Evolutionary conservation across 2,329 filamentous ascomycete genomes (phyloP).

Genomic region (Fusarium sp.): DNA sequence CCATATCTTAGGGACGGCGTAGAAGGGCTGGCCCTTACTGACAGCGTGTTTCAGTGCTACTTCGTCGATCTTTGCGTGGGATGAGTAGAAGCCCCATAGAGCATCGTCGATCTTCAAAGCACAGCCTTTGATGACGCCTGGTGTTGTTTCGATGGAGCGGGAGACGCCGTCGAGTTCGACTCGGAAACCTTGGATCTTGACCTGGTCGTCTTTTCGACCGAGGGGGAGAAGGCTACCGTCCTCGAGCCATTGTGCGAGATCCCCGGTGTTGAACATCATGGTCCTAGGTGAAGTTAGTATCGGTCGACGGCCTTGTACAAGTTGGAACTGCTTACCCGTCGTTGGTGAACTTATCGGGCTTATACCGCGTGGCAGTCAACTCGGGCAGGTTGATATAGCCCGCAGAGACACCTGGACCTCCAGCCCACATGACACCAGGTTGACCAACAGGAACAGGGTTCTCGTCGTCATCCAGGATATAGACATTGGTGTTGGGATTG

Average conservation of each 20-base stretch:
- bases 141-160: slow-evolving; percentile 11
- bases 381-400: slow-evolving; percentile 28
- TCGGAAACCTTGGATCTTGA: slow-evolving; percentile 32
- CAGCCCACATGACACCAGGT: slow-evolving; percentile 68
- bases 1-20: slow-evolving; percentile 31
- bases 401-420: slow-evolving; percentile 22
- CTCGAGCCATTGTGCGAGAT: slow-evolving; percentile 27
- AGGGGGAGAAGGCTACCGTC: slow-evolving; percentile 36
- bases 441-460: slow-evolving; percentile 61
- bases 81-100: slow-evolving; percentile 30
- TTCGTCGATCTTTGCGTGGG: slow-evolving; percentile 17
- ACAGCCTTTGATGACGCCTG: slow-evolving; percentile 17
- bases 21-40: slow-evolving; percentile 24
- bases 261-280: slow-evolving; percentile 45
- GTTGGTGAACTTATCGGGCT: slow-evolving; percentile 43
- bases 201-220: slow-evolving; percentile 37
- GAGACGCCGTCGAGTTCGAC: slow-evolving; percentile 28
- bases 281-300: slow-evolving; percentile 46
- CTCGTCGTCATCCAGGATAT: slow-evolving; percentile 63
- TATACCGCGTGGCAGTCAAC: slow-evolving; percentile 21
- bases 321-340: slow-evolving; percentile 10
- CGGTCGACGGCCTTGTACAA: fast-evolving
- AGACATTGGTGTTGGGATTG: slow-evolving; percentile 66
- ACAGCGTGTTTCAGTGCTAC: slow-evolving; percentile 14
- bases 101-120: slow-evolving; percentile 23